Base-by-base conservation (phyloP, 495 filamentous ascomycete genomes). In the Penicillium riverlandense region DNA sequence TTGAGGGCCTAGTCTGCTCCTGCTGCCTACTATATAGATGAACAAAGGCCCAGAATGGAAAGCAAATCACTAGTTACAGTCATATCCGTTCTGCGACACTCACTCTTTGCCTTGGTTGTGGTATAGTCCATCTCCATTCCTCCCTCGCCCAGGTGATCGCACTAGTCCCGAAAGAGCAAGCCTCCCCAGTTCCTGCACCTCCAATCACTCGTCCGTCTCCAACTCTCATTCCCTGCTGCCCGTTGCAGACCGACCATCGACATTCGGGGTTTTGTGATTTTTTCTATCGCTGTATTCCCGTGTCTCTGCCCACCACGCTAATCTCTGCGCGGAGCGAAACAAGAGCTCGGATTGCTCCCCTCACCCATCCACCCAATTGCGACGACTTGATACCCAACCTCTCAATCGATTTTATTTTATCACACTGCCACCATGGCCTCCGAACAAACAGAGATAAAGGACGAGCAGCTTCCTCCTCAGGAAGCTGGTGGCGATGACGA, bases 401-500 rank as follows among this genome's bases (percentile, higher is more conserved):
- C 12, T 29, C n/a, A 30, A 27, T 34, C 29, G 34, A 29, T 35
- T 35, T 14, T 40, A 37, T 38, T 29, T 35, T 41, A 38, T 31
- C 22, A 22, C 22, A 14, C 12, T 44, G 49, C 41, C 50, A 60
- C 35, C 11, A 63, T 70, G 67, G 45, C 65, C 47, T 55, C 67
- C 16, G 70, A 73, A 54, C 61, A 58, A 35, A 40, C 57, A 27
- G 59, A 71, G 47, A 41, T 73, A 11, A 62, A 65, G 48, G 61
- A 64, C 32, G 64, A 69, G 61, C 65, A 55, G 48, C 31, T 69
- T 41, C 61, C 66, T 29, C 40, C 57, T 29, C 64, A 67, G 36
- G 55, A 66, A 40, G 67, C 66, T 41, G 69, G 66, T 4, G 61
- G 52, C 37, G 67, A 73, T 41, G 70, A 73, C 47, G 70, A 73